These are phyloP conservation scores for Naegleria fowleri DNA, from an alignment of 208 protist genomes.

Conservation along the genomic window DNA sequence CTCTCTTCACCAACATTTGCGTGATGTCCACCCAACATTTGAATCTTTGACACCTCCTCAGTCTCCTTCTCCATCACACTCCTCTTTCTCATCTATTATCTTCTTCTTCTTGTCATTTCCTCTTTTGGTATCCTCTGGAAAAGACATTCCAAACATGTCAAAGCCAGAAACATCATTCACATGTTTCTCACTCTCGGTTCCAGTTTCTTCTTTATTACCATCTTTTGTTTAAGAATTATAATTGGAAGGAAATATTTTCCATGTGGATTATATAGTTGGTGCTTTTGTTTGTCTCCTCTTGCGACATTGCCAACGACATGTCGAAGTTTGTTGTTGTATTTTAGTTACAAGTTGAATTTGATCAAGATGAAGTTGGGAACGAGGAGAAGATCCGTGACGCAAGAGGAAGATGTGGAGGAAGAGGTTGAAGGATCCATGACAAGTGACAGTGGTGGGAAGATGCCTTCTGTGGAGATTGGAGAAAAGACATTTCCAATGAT, in stretches of 20 bases:
- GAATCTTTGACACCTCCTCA: no score
- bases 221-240: background rate
- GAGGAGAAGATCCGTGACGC: background rate
- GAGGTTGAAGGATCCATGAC: no score
- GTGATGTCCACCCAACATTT: no score
- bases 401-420: background rate
- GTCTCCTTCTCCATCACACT: background rate
- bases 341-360: background rate
- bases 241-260: background rate
- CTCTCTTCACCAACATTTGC: no score
- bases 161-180: background rate
- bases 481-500: no score
- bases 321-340: background rate
- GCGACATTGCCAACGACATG: background rate
- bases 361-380: background rate
- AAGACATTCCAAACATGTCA: background rate
- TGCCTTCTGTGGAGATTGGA: no score
- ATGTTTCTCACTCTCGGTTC: background rate
- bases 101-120: background rate
- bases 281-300: background rate
- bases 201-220: background rate
- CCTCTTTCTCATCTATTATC: background rate
- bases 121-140: background rate
- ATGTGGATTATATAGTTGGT: background rate
- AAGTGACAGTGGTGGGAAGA: no score